phyloP scores from a whole-genome alignment of 306 rosid species.

The Pachyrhizus erosus region DNA sequence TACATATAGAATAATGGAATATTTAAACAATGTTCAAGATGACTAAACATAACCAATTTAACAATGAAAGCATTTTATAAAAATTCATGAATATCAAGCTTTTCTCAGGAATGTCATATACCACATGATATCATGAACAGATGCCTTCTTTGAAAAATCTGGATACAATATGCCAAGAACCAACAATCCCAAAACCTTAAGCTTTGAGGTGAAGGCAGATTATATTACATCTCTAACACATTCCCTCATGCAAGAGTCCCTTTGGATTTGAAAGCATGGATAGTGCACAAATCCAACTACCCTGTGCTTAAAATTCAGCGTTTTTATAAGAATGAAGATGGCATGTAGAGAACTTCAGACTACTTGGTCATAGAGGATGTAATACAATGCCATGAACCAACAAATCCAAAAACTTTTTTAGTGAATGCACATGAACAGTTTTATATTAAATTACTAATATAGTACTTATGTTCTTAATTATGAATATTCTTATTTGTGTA shows the following conservation, averaged over 20 bases:
- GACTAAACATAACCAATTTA: constrained; percentile 12
- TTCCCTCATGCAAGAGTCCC: background rate
- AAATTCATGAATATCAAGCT: constrained; percentile 21
- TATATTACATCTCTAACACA: background rate
- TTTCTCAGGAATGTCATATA: constrained; percentile 17
- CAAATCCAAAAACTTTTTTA: background rate
- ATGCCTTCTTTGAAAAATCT: constrained; percentile 4
- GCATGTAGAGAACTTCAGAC: background rate
- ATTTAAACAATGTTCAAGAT: constrained; percentile 25
- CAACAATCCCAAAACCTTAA: background rate
- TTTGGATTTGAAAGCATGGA: constrained; percentile 1
- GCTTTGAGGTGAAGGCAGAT: background rate
- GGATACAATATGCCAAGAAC: background rate
- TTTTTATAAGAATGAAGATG: background rate
- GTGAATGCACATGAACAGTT: background rate
- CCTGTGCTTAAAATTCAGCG: background rate
- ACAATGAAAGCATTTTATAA: constrained; percentile 10
- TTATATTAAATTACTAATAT: background rate
- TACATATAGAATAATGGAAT: constrained; percentile 27
- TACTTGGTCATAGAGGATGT: background rate
- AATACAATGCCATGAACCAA: background rate
- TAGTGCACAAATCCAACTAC: background rate
- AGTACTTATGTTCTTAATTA: background rate
- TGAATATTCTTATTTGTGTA: background rate
- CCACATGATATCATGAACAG: constrained; percentile 26